These are phyloP conservation scores for Alternaria arborescens DNA, from an alignment of 2,329 filamentous ascomycete species.

Conservation along the genomic window DNA sequence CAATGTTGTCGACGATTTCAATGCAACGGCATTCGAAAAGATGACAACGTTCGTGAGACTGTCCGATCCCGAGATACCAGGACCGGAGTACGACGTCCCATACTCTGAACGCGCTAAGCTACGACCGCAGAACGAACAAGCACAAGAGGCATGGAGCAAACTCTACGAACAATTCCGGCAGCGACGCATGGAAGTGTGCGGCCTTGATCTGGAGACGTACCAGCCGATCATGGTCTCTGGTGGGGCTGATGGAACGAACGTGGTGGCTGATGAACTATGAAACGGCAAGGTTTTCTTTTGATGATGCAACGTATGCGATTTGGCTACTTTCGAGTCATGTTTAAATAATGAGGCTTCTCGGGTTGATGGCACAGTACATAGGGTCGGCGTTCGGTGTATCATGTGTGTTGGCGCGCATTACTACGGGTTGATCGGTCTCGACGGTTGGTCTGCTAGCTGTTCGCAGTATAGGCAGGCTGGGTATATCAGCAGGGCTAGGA, in stretches of 20 bases:
- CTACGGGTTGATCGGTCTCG: constrained; percentile 11
- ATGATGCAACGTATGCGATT: constrained; percentile 5
- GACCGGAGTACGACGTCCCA: constrained; percentile 61
- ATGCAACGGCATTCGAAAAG: constrained; percentile 54
- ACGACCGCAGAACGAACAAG: constrained; percentile 56
- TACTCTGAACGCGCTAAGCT: constrained; percentile 52
- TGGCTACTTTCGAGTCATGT: constrained; percentile 6
- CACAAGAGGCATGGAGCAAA: constrained; percentile 59
- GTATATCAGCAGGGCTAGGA: constrained; percentile 9
- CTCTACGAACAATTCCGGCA: constrained; percentile 61
- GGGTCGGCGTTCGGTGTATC: constrained; percentile 5
- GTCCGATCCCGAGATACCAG: constrained; percentile 58
- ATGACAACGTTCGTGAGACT: constrained; percentile 58
- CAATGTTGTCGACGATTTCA: constrained; percentile 49
- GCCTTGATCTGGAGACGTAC: constrained; percentile 60
- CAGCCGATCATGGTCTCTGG: constrained; percentile 30
- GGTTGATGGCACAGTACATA: not conserved
- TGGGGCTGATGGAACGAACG: constrained; percentile 10
- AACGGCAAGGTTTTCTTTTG: constrained; percentile 9
- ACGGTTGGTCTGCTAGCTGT: constrained; percentile 6
- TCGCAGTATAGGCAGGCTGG: constrained; percentile 14
- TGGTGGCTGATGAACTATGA: constrained; percentile 19
- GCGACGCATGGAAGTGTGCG: constrained; percentile 62
- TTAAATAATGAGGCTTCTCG: not conserved
- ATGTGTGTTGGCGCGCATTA: constrained; percentile 7